Base-by-base conservation (phyloP, 2,329 filamentous ascomycete genomes). In the Xylaria sp. region DNA sequence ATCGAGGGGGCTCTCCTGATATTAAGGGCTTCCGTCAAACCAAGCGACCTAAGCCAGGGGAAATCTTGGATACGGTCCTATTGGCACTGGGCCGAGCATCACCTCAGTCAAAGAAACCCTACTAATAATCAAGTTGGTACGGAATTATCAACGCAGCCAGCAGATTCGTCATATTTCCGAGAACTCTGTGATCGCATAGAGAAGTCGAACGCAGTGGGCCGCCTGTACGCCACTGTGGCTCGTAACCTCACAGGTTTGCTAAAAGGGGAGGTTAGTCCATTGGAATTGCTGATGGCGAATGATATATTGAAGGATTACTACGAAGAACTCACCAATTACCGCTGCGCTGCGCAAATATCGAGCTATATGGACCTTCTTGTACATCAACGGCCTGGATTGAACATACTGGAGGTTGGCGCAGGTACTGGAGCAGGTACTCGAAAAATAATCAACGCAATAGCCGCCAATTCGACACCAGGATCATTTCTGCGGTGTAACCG, bases 341-440 rank as follows among this genome's bases (percentile, higher is more conserved):
- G 46, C 2, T 46, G 62, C 32, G 52, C 63, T 1, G 34, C 15
- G 4, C 56, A 69, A 46, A 57, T 66, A 18, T 50, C 61, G 18
- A 61, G 20, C 10, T 73, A 74, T 41, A 25, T 73, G 1, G 66
- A 73, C 23, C 52, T 73, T 0, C 54, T 73, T 0, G 69, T 65
- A 3, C 73, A 73, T 41, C 59, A 73, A 23, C 61, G 18, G 0
- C 62, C 70, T 2, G 66, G 65, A 2, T 51, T 74, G 57, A 69
- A 57, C 2, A 70, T 74, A 4, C 63, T 74, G 12, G 73, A 74
- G 37, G 32, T 74, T 1, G 73, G 73, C 12, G 69, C 61, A 1
- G 73, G 73, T 6, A 73, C 73, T 0, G 71, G 68, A 1, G 39
- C 56, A 0, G 69, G 56, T 2, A 71, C 70, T 1, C 54, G 69